Evolutionary conservation across 140 eudicot genomes (phyloP), one percentile per base, ranked within the genome.

Genomic region (Bidens hawaiensis): DNA sequence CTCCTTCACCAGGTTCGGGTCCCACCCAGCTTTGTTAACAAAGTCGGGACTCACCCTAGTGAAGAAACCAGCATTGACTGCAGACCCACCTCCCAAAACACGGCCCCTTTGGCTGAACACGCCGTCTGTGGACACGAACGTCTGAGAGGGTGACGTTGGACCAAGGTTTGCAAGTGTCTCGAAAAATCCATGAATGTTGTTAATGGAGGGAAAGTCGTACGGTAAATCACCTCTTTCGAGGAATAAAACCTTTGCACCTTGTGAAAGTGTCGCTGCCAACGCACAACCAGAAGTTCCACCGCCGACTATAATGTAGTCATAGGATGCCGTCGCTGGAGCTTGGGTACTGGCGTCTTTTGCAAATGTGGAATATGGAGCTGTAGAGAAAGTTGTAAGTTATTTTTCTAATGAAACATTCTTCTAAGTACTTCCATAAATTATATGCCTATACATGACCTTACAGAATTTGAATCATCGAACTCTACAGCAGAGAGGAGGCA

Each of bases 211-310:
- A 73, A 84, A 68, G 7, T 53, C 70, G 49, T 80, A 87, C 0
- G 96, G 98, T 0, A 66, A 56, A 27, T 87, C 95, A 0, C 95
- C 95, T 47, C 97, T 74, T 76, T 89, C 97, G 14, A 89, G 87
- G 17, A 89, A 38, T 3, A 86, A 60, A 1, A 91, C 98, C n/a
- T 59, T 80, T 5, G 86, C 79, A 1, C 71, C 56, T 16, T 76
- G 64, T 3, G 98, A 87, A 22, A 91, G 95, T 0, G 94, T 91
- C 0, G 98, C 91, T 2, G 98, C 95, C 31, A 87, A 64, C 14
- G 94, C 75, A 47, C 96, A 90, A 4, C 96, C 98, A 3, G 89
- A 54, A 4, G 95, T 87, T 52, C 98, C 98, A 15, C 95, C 98
- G 0, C 98, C 98, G 13, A 87, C 36, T 13, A 90, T 25, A 22